Conservation (phyloP, 2,329 filamentous ascomycete species). For the Exophiala aquamarina region DNA sequence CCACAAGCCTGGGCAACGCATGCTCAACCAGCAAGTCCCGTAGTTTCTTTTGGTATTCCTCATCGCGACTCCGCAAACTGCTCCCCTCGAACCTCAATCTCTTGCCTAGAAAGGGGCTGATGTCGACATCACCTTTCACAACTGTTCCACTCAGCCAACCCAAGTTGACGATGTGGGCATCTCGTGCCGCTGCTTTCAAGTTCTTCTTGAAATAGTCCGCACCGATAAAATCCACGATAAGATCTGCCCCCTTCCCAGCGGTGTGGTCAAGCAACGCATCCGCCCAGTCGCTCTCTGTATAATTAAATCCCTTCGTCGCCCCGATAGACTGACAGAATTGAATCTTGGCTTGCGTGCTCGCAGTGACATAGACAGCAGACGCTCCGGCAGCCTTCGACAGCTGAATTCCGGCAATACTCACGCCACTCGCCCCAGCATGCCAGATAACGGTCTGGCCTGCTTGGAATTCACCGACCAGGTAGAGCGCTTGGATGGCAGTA, state of each 20-base stretch:
- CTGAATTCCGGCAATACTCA: conserved; percentile 86
- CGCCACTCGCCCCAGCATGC: conserved; percentile 86
- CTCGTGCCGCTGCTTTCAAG: conserved; percentile 69
- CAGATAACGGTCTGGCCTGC: conserved; percentile 75
- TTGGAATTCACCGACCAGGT: conserved; percentile 73
- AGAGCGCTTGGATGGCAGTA: conserved; percentile 86
- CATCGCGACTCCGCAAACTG: conserved; percentile 75
- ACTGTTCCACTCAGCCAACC: conserved; percentile 70
- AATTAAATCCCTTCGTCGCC: conserved; percentile 79
- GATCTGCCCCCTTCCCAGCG: conserved; percentile 73
- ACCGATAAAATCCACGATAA: conserved; percentile 85
- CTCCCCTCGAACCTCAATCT: conserved; percentile 78
- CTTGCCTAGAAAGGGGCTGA: conserved; percentile 71
- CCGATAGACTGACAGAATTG: conserved; percentile 73
- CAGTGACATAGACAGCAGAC: conserved; percentile 73
- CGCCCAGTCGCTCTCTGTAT: conserved; percentile 74
- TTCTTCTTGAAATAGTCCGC: conserved; percentile 79
- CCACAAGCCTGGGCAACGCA: conserved; percentile 72
- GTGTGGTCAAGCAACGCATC: conserved; percentile 70
- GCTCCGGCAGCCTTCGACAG: conserved; percentile 68
- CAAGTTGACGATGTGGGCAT: conserved; percentile 73
- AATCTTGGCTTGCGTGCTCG: conserved; percentile 76
- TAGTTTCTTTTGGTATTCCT: conserved; percentile 73
- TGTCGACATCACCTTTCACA: conserved; percentile 62
- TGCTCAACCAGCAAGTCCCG: conserved; percentile 73